Base-by-base conservation (phyloP, 1,284 basidiomycete species). In the Apiotrichum sp. region DNA sequence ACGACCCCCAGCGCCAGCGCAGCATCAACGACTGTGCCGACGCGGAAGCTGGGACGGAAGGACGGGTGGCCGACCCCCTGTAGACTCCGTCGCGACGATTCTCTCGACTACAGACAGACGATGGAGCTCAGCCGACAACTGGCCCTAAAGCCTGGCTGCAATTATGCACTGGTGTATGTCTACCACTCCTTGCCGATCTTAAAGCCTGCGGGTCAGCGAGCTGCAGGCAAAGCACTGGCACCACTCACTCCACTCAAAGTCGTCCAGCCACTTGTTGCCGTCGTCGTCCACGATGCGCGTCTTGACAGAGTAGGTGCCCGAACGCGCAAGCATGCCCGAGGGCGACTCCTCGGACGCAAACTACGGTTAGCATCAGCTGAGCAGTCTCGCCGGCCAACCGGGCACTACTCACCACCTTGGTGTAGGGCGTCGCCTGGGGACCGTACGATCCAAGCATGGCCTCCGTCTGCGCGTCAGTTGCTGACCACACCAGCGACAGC, bases 241-340 rank as follows among this genome's bases (percentile, higher is more conserved):
- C 4, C 4, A 34, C 70, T 64, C 56, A 72, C 70, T 65, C 76
- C 76, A 78, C 63, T 77, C 74, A 55, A 76, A 74, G 61, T 77
- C 74, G 59, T 77, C 71, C 42, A 76, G 65, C 73, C 74, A 75
- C 51, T 73, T 65, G 45, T 67, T 66, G 16, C 63, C 62, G 65
- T 81, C 81, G 56, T 81, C 81, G 63, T 82, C 80, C 16, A 80
- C 72, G 43, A 82, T 76, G 29, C 79, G 71, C 36, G 77, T 78
- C 40, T 78, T 71, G 32, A 80, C 80, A 41, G 64, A 65, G 70
- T 82, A 81, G 6, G 72, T 71, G 10, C 80, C 80, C 0, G 72
- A 70, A 44, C 81, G 74, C 3, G 80, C 81, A 44, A 82, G 71
- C 80, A 82, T 80, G n/a, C 81, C 81, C 2, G 74, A 73, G 1